Percentiles rank a stretch among this genome's conserved stretches.
Conservation (phyloP, 352 stramenopile species). For the Globisporangium abappressorium region DNA sequence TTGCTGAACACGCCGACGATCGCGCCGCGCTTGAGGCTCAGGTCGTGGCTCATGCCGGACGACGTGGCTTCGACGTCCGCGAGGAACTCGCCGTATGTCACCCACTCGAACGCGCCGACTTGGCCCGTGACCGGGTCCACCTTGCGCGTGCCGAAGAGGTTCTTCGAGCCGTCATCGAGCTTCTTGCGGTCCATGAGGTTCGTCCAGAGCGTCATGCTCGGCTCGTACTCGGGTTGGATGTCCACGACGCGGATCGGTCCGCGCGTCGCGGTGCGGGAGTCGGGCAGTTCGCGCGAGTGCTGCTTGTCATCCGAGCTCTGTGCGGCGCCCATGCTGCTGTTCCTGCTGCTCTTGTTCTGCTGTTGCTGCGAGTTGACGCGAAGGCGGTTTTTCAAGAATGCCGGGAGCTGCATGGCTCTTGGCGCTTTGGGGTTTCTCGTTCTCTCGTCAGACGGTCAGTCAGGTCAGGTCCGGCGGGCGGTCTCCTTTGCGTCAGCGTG, state of each 20-base stretch:
- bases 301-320: constrained; percentile 9
- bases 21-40: constrained; percentile 35
- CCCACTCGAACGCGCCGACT: constrained; percentile 44
- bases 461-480: not conserved
- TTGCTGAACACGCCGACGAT: constrained; percentile 53
- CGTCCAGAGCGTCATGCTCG: constrained; percentile 52
- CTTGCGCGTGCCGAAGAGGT: constrained; percentile 44
- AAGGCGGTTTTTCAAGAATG: constrained; percentile 9
- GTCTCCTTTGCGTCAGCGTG: not conserved
- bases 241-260: constrained; percentile 24
- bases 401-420: constrained; percentile 5
- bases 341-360: not conserved
- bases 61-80: constrained; percentile 32
- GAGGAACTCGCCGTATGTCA: constrained; percentile 50
- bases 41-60: constrained; percentile 31
- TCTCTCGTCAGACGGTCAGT: not conserved
- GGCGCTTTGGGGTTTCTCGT: too few relatives aligned
- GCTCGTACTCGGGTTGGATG: constrained; percentile 24
- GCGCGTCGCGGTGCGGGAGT: constrained; percentile 12
- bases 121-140: constrained; percentile 32
- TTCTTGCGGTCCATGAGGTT: constrained; percentile 37
- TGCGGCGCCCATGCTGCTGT: not conserved
- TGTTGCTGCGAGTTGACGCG: constrained; percentile 2
- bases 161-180: constrained; percentile 46
- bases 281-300: constrained; percentile 12